Evolutionary conservation across 2,329 filamentous ascomycete genomes (phyloP), one percentile per base, ranked within the genome.

Genomic region (Monilinia laxa): DNA sequence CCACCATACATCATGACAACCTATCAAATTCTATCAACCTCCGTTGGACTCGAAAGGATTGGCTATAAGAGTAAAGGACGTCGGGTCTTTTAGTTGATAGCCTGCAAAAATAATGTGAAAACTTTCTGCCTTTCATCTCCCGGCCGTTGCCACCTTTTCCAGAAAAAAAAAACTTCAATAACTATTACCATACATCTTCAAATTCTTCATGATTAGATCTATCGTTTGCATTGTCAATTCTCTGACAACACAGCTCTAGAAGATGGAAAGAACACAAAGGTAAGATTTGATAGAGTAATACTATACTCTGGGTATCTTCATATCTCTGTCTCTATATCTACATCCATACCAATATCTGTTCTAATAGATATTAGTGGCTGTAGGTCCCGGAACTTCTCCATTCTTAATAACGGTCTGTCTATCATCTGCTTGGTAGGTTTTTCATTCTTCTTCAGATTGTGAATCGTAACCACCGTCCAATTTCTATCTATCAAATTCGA

Each of bases 171-270:
- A 49, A 60, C n/a, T 35, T 49, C 57, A 60, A 60, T 60, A 60
- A 38, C 42, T 59, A 49, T 60, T 60, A 60, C 57, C 57, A 60
- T 60, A 60, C 42, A 51, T 38, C 58, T 51, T 60, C 58, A 60
- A 51, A 40, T 51, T 51, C 45, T 60, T 60, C 28, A 14, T 38
- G 58, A 60, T 60, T 60, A 40, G 38, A 40, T 14, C 57, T 20
- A 49, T 35, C 12, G 18, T 59, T 59, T 47, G 56, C 20, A 31
- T 31, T 47, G 40, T 47, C 56, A 59, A 59, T 59, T 47, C 56
- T 25, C 10, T 59, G 56, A 59, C 56, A 60, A 20, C 58, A 62
- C 38, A 38, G 35, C 38, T 47, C 45, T 16, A 51, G 16, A 51
- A 20, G 20, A 60, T 23, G 20, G 18, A 9, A 51, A 60, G 42